Percentiles rank a stretch among this genome's conserved stretches.
phyloP scores from a whole-genome alignment of 495 filamentous ascomycete species.

The Lasiosphaeria miniovina region DNA sequence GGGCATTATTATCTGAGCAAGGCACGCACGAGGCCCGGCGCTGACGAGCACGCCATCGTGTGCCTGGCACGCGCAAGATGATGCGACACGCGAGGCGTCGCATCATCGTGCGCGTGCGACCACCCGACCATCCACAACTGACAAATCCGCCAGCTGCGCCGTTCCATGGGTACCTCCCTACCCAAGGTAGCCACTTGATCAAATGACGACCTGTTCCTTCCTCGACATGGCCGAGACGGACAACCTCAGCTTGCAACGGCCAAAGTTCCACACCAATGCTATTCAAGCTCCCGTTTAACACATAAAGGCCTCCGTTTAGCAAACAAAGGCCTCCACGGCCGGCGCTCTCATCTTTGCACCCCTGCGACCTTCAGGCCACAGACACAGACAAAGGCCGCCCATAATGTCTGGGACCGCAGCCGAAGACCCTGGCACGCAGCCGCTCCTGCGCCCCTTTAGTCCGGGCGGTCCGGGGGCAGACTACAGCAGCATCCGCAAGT shows the following conservation, averaged over 20 bases:
- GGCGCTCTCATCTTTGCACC: no score
- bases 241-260: background rate
- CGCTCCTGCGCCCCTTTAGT: background rate
- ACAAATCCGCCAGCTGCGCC: background rate
- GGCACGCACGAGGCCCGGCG: background rate
- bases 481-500: constrained; percentile 10
- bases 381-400: background rate
- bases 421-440: background rate
- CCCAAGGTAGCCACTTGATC: background rate
- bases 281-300: background rate
- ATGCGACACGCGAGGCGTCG: constrained; percentile 4
- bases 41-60: constrained; percentile 12
- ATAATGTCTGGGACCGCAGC: background rate
- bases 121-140: background rate
- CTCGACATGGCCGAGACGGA: background rate
- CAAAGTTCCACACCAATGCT: no score
- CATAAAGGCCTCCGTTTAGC: background rate
- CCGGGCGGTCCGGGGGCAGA: background rate
- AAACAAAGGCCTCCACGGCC: background rate
- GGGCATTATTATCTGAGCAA: background rate
- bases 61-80: constrained; percentile 15
- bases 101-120: no score
- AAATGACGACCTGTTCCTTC: no score
- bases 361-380: background rate
- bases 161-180: background rate